Evolutionary conservation across 2,329 filamentous ascomycete genomes (phyloP).

Genomic region (Colletotrichum theobromicola): DNA sequence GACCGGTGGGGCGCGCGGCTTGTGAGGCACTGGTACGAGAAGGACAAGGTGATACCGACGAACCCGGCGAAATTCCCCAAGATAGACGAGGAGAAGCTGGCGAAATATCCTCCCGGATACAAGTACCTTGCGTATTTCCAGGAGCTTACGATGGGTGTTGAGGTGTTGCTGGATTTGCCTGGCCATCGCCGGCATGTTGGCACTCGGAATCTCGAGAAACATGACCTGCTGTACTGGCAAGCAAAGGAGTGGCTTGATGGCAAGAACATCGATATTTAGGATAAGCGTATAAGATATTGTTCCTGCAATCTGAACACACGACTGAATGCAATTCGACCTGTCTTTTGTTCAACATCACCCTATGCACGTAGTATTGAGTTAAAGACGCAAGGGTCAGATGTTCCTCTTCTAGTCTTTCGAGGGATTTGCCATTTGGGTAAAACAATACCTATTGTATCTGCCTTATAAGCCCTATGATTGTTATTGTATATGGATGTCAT

Average conservation of each 20-base stretch:
- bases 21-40: not conserved
- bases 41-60: not conserved
- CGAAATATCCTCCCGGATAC: not conserved
- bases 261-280: not conserved
- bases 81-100: not conserved
- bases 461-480: too few relatives aligned
- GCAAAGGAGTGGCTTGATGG: not conserved
- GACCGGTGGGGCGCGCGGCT: constrained; percentile 36
- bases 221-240: not conserved
- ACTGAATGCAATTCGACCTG: not conserved
- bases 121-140: not conserved
- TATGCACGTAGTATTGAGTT: not conserved
- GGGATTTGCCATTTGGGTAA: not conserved
- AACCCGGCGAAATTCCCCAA: not conserved
- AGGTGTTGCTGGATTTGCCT: not conserved
- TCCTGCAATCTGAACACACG: not conserved
- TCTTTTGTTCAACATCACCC: not conserved
- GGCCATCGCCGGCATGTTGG: not conserved
- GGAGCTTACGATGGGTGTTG: not conserved
- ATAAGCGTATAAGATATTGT: not conserved
- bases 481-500: too few relatives aligned
- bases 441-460: too few relatives aligned
- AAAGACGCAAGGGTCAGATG: not conserved
- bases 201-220: not conserved
- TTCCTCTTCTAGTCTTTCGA: not conserved